phyloP scores from a whole-genome alignment of 371 early-diverging fungal species.

The Thermomucor indicae-seudaticae region DNA sequence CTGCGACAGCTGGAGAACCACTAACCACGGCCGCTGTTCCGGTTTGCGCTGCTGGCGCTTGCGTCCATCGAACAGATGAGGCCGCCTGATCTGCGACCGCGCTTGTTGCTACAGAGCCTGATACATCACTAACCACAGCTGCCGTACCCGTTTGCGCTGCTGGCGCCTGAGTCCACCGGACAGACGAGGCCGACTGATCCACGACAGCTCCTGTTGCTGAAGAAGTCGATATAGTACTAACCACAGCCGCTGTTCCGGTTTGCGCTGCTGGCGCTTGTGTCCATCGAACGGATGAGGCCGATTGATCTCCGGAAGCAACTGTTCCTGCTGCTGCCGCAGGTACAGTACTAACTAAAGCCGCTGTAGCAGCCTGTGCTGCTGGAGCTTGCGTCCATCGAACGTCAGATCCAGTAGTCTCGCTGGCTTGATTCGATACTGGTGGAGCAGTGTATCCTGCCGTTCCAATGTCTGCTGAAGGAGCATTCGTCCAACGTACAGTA shows the following conservation, averaged over 20 bases:
- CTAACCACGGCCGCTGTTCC: neutral
- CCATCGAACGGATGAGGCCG: no score
- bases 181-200: conserved; percentile 12
- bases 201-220: conserved; percentile 5
- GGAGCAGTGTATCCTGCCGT: neutral
- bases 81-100: neutral
- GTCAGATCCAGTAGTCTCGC: neutral
- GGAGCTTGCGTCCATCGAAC: no score
- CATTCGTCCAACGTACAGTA: conserved; percentile 24
- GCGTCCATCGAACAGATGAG: no score
- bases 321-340: neutral
- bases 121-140: neutral
- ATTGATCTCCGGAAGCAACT: neutral
- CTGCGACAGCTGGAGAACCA: neutral
- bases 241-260: neutral
- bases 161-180: conserved; percentile 24
- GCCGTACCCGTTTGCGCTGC: conserved; percentile 2
- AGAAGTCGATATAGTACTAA: neutral
- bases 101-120: neutral
- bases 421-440: neutral
- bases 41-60: neutral
- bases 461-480: conserved; percentile 7
- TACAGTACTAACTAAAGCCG: neutral
- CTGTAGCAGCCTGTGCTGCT: neutral
- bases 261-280: neutral